Base-by-base conservation (phyloP, 257 asterid genomes). In the Petrea volubilis region DNA sequence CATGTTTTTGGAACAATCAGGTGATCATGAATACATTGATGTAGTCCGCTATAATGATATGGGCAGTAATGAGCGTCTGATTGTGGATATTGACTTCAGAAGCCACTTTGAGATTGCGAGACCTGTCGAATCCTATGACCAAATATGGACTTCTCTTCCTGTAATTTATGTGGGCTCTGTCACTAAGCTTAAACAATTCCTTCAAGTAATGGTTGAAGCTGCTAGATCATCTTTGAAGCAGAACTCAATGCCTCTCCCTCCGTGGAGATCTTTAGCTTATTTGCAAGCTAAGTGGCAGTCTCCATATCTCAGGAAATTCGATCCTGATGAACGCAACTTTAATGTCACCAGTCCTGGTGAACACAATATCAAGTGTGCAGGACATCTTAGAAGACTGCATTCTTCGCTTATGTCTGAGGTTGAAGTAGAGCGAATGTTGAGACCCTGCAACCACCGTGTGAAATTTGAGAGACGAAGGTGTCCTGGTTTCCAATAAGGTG, bases 51-150 rank as follows among this genome's bases (percentile, higher is more conserved):
- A 78, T 18, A 71, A 62, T 1, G 82, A 80, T n/a, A 47, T 36
- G 6, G 91, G 88, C 55, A 67, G 64, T 33, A 69, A 74, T 3
- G 91, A 85, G 33, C 88, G 84, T 25, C 57, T 88, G 74, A 80
- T 90, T 27, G 67, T 88, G 13, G 96, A 90, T 57, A 55, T 90
- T 2, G 93, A 90, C 74, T 90, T 90, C 67, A 84, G 85, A 59
- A 90, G 96, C 82, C 84, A 90, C 73, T 90, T 90, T 64, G 93
- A 88, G 85, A 90, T 90, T 63, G 96, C 96, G 25, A 86, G 96
- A 79, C 91, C 96, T 1, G 95, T 90, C 7, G 88, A 86, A 21
- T 84, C 96, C 40, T 90, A 90, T 9, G 84, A 90, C 13, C 75
- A 76, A 28, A 78, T 90, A 68, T 72, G 86, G 77, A 78, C 68